Conservation (phyloP, 2,329 filamentous ascomycete species). For the Orbilia javanica region DNA sequence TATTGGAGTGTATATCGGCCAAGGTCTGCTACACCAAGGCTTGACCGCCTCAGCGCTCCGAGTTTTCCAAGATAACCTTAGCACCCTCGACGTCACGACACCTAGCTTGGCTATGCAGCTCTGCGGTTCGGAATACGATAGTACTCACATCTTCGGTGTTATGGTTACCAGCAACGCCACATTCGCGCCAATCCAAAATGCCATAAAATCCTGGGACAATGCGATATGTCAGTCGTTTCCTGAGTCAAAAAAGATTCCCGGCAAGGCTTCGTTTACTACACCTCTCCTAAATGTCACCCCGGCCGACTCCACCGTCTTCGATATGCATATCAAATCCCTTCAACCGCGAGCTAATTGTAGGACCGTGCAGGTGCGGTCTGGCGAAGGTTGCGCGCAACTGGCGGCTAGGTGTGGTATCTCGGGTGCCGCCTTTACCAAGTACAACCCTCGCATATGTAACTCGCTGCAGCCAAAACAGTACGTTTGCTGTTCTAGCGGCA, state of each 20-base stretch:
- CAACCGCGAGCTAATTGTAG: slow-evolving; percentile 61
- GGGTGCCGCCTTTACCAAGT: slow-evolving; percentile 64
- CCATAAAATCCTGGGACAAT: slow-evolving; percentile 63
- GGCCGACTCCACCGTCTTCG: slow-evolving; percentile 60
- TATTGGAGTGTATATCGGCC: slow-evolving; percentile 65
- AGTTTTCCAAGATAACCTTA: slow-evolving; percentile 62
- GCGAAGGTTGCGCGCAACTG: slow-evolving; percentile 65
- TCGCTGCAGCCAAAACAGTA: slow-evolving; percentile 63
- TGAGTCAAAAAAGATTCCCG: slow-evolving; percentile 57
- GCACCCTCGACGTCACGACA: slow-evolving; percentile 60
- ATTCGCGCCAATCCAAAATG: slow-evolving; percentile 63
- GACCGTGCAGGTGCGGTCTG: slow-evolving; percentile 63
- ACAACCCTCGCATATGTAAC: slow-evolving; percentile 64
- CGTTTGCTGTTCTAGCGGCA: slow-evolving; percentile 65
- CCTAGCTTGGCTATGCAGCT: slow-evolving; percentile 65
- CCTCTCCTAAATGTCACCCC: slow-evolving; percentile 61
- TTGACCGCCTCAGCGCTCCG: slow-evolving; percentile 62
- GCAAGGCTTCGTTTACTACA: slow-evolving; percentile 61
- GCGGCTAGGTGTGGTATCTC: slow-evolving; percentile 66
- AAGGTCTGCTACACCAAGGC: slow-evolving; percentile 62
- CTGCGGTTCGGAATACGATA: slow-evolving; percentile 63
- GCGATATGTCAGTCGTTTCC: slow-evolving; percentile 62
- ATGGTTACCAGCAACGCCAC: slow-evolving; percentile 63
- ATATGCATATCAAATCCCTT: slow-evolving; percentile 39
- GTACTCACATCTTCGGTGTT: slow-evolving; percentile 64